phyloP scores from a whole-genome alignment of 495 filamentous ascomycete species.

The Aspergillus hancockii region DNA sequence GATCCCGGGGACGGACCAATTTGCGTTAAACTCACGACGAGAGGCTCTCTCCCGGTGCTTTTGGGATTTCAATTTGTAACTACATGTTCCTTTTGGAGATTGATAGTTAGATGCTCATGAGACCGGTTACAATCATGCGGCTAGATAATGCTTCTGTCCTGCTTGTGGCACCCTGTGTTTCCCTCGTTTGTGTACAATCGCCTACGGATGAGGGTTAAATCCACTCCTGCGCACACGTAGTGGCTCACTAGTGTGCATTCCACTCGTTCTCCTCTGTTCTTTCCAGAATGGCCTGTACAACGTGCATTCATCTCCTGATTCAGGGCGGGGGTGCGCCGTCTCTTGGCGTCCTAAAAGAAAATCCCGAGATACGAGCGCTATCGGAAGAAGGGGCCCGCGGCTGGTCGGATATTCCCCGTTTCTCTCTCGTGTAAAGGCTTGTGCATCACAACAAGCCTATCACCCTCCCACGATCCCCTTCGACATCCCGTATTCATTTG shows the following conservation, averaged over 20 bases:
- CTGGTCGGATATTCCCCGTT: not conserved
- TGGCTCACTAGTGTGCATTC: not conserved
- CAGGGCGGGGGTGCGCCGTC: not conserved
- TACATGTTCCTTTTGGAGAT: not conserved
- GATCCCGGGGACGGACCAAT: not conserved
- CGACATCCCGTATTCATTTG: not conserved
- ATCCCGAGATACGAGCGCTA: not conserved
- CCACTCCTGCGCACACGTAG: not conserved
- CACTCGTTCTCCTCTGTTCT: not conserved
- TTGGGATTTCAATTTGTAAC: not conserved
- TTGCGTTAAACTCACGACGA: no score
- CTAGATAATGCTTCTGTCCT: not conserved
- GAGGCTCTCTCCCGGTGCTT: not conserved
- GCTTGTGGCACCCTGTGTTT: not conserved
- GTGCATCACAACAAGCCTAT: not conserved
- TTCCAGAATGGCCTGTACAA: not conserved
- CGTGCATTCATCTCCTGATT: conserved; percentile 1
- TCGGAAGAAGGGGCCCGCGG: not conserved
- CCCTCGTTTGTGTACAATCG: not conserved
- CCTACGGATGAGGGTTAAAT: not conserved
- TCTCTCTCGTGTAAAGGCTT: not conserved
- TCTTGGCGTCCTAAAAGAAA: not conserved
- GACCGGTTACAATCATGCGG: not conserved
- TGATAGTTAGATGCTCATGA: not conserved
- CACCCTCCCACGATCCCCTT: not conserved